Evolutionary conservation across 257 asterid species (phyloP), one percentile per base, ranked within the genome.

Genomic region (Catharanthus roseus): DNA sequence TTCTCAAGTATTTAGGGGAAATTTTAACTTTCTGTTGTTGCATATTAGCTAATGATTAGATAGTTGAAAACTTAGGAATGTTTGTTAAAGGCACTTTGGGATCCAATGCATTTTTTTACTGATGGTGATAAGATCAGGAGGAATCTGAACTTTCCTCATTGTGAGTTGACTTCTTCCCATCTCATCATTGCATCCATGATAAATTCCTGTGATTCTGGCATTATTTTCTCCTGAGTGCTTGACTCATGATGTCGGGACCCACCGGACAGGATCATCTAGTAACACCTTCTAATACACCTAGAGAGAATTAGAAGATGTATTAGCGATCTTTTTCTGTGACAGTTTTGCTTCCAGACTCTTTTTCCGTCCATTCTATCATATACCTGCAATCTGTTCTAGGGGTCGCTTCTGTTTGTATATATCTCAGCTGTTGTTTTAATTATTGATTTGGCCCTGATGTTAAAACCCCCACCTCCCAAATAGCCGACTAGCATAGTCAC

Each of bases 181-280:
- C 51, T 79, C 81, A 87, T 86, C 78, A 88, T 82, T 84, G 78
- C 69, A 45, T 56, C 72, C 83, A 74, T 79, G 81, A 80, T 82
- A 72, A 66, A 61, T 68, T 38, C 65, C 75, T 72, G 70, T 24
- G 73, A 80, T 80, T 82, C 78, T 45, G 66, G n/a, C 79, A 53
- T 70, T 70, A 70, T 74, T 67, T 51, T 49, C 64, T 61, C 70
- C 18, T 68, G 68, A 77, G 82, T 74, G 82, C 80, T 45, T 34
- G 10, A 42, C 50, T 58, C 71, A 77, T 65, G 68, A 36, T 67
- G 51, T 50, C 28, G 33, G 73, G 21, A 39, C 63, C 76, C 73
- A 28, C 66, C 28, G 24, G n/a, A n/a, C n/a, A n/a, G n/a, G n/a
- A n/a, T n/a, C n/a, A n/a, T n/a, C n/a, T n/a, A n/a, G n/a, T n/a